These are phyloP conservation scores for Candida chilensis DNA, from an alignment of 805 yeast species.

Conservation along the genomic window DNA sequence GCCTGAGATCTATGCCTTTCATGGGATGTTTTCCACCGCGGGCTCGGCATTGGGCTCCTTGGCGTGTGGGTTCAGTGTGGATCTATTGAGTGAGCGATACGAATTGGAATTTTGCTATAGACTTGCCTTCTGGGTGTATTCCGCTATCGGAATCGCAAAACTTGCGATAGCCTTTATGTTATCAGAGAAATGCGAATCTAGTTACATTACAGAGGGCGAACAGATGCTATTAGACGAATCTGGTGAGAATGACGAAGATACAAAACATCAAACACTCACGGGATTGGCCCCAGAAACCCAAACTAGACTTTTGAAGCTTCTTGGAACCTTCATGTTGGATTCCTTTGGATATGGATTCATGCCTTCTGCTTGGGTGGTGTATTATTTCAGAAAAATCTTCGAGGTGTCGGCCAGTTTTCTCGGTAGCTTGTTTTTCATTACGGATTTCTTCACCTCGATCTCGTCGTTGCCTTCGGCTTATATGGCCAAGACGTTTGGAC, in stretches of 20 bases:
- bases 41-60: constrained; percentile 75
- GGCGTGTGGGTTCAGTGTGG: constrained; percentile 50
- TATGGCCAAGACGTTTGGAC: constrained; percentile 62
- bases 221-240: too few species aligned
- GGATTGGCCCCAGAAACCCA: constrained; percentile 34
- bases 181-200: constrained; percentile 43
- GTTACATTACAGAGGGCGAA: constrained; percentile 13
- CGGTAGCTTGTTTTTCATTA: constrained; percentile 60
- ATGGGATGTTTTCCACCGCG: constrained; percentile 56
- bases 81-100: constrained; percentile 20
- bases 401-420: constrained; percentile 42
- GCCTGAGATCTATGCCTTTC: constrained; percentile 69
- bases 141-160: constrained; percentile 44
- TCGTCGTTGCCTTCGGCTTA: constrained; percentile 74
- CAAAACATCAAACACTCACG: constrained; percentile 10
- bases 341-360: constrained; percentile 85
- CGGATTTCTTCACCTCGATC: constrained; percentile 53
- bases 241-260: constrained; percentile 2
- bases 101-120: constrained; percentile 39
- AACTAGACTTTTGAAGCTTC: constrained; percentile 33
- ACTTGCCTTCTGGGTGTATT: constrained; percentile 45
- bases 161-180: constrained; percentile 39
- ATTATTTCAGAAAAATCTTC: constrained; percentile 59
- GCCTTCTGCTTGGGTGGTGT: constrained; percentile 85
- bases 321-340: constrained; percentile 69